Evolutionary conservation across 306 rosid genomes (phyloP), one percentile per base, ranked within the genome.

Genomic region (Amphicarpaea edgeworthii): DNA sequence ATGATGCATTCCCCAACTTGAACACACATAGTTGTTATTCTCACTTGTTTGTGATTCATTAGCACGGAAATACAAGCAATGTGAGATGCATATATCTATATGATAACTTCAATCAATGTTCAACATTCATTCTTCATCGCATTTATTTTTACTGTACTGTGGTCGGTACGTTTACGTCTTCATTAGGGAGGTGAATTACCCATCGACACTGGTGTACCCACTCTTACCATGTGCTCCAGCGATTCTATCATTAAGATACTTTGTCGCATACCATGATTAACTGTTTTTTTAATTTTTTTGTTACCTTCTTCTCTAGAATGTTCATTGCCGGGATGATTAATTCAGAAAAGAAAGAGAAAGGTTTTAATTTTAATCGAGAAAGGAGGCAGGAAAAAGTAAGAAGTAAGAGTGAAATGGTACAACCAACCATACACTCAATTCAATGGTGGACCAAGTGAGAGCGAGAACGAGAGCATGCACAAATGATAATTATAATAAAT

Each of bases 391-490:
- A 12, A 12, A 20, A 59, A 24, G 12, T n/a, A 41, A 73, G n/a
- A 21, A 47, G 45, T 6, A 2, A 2, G 0, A 19, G 26, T 51
- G 61, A 34, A 61, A 73, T 61, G 4, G 59, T 45, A 55, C 38
- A 79, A 23, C 4, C 47, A 81, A 62, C 21, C 58, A 75, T 28
- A 28, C 32, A 28, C 4, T 28, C 32, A 28, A 1, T 75, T 75
- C 17, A 62, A 24, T 69, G 60, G 71, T 75, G 61, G 75, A 62
- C 60, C 42, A 16, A 40, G 37, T 20, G 17, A 43, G 50, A 28
- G 72, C 8, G 17, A 21, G 65, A 68, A 42, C 34, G 32, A 47
- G 54, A 46, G 61, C 11, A 81, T 58, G 81, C 71, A 80, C 66
- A 57, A 24, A 19, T 41, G 26, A 20, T 19, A 40, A 69, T 62